Base-by-base conservation (phyloP, 768 basidiomycete genomes). In the Kwoniella mangroviensis region DNA sequence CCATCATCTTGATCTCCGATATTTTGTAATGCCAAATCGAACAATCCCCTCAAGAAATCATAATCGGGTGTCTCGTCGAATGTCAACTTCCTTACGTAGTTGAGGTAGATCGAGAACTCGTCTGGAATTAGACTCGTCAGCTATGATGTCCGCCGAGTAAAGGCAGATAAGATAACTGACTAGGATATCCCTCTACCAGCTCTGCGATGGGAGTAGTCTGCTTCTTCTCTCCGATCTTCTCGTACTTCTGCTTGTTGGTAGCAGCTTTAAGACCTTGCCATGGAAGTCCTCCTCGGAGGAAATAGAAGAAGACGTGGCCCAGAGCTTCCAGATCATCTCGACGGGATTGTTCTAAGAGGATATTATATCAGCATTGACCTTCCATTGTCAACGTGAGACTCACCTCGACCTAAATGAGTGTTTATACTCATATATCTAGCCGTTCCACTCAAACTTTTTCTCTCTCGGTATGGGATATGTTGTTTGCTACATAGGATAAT, bases 401-500 rank as follows among this genome's bases (percentile, higher is more conserved):
- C 90, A 94, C 94, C 95, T 86, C 97, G 88, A 52, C 97, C 97
- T 68, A 99, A 83, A 86, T 99, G 97, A 63, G 97, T 99, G 84
- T 99, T 99, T 84, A 99, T 98, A 83, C 92, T 94, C 97, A 99
- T 99, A 86, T 99, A 99, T 58, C 97, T 90, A 45, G 97, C 97
- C 17, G 97, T 99, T 17, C 97, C 97, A 78, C 91, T 93, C 65
- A 99, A 86, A 82, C 92, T 94, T 87, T 99, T 99, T 77, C 96
- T 88, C 85, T 99, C 97, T 70, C 97, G 89, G 84, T 99, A 99
- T 63, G 97, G 97, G 71, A 99, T 99, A 84, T 99, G 97, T 83
- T 98, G 96, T 84, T 97, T 97, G n/a, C 78, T 79, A 52, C 13
- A 63, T 28, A 41, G 12, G 12, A 49, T 15, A 6, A 41, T 2